Conservation (phyloP, 2,329 filamentous ascomycete genomes). For the Penicillium sp. region DNA sequence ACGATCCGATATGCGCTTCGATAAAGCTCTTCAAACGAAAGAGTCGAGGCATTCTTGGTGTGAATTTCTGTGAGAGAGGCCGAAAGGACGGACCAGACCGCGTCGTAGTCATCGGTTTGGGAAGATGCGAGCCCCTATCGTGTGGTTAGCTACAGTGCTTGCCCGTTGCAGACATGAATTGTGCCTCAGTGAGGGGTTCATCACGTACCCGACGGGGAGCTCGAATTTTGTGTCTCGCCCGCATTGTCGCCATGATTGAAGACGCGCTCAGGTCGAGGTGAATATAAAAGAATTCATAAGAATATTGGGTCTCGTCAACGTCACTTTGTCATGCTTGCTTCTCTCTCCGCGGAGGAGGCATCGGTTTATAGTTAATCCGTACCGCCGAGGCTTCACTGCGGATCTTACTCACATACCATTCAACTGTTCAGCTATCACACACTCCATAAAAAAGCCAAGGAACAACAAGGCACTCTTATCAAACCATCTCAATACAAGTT, state of each 20-base stretch:
- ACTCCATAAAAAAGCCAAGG: background rate
- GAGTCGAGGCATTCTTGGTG: slow-evolving; percentile 80
- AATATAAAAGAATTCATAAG: background rate
- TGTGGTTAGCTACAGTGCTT: slow-evolving; percentile 13
- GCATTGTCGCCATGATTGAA: slow-evolving; percentile 49
- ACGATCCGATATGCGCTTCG: slow-evolving; percentile 93
- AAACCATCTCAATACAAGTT: background rate
- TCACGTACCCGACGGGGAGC: slow-evolving; percentile 64
- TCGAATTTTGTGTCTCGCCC: slow-evolving; percentile 63
- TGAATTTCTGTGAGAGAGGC: slow-evolving; percentile 85
- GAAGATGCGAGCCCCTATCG: slow-evolving; percentile 54
- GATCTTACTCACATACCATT: background rate
- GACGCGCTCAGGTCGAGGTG: background rate
- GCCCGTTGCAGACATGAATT: slow-evolving; percentile 1
- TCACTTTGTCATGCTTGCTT: slow-evolving; percentile 1
- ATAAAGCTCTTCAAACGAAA: slow-evolving; percentile 96
- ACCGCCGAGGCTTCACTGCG: background rate
- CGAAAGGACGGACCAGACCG: slow-evolving; percentile 75
- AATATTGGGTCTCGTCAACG: background rate
- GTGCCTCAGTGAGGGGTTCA: background rate
- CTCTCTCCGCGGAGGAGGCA: slow-evolving; percentile 24
- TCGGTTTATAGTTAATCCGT: slow-evolving; percentile 19
- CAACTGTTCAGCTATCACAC: background rate
- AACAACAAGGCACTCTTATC: background rate
- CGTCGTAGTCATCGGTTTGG: slow-evolving; percentile 77